Conservation (phyloP, 257 asterid species). For the Solanum tarapatanum region DNA sequence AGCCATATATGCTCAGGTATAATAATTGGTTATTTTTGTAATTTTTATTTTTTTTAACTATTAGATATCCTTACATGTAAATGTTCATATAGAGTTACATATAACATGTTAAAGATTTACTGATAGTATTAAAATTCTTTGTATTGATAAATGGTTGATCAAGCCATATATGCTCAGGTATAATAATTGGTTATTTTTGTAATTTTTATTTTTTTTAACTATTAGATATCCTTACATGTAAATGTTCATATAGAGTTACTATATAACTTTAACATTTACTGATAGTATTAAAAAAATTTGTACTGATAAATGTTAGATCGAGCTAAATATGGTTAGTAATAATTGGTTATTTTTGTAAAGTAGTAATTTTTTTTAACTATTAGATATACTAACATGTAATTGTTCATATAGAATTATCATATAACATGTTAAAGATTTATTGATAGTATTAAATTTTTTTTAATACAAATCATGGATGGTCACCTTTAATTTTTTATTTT, state of each 20-base stretch:
- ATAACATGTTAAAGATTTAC: neutral
- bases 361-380: no score
- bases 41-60: no score
- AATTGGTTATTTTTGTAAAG: no score
- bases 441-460: neutral
- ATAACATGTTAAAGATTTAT: neutral
- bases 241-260: neutral
- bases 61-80: neutral
- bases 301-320: no score
- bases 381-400: no score
- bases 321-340: no score
- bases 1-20: constrained; percentile 79
- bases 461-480: no score
- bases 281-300: neutral
- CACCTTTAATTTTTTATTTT: no score
- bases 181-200: no score
- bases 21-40: neutral
- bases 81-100: neutral
- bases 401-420: neutral
- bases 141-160: no score
- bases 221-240: neutral
- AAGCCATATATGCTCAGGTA: no score
- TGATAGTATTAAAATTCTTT: neutral
- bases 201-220: neutral
- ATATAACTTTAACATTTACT: neutral